Evolutionary conservation across 208 protist species (phyloP), one percentile per base, ranked within the genome.

Genomic region (Endotrypanum monterogeii): DNA sequence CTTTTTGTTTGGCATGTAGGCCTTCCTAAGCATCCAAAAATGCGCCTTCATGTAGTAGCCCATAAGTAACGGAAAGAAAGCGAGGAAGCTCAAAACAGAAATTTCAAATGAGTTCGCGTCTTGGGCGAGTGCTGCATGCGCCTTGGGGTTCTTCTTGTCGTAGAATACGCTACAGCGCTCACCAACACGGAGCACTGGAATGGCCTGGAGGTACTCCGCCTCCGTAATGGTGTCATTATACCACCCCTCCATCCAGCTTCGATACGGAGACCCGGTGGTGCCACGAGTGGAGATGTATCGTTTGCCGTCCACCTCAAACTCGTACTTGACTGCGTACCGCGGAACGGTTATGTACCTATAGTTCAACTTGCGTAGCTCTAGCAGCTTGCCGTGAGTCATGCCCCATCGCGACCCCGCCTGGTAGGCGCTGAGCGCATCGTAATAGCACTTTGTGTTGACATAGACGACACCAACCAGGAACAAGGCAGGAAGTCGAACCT

Each of bases 81-180:
- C 85, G 44, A 94, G 73, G 70, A 93, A 96, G 39, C 76, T 77
- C 25, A 96, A 55, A 54, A 96, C 81, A 6, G 90, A 94, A 52
- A 96, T 95, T 56, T 96, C 88, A 76, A 94, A 94, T 4, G 90
- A 95, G 78, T 96, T 96, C 12, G 92, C 92, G 65, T 95, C 92
- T 57, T 95, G 90, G 0, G 92, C 92, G 6, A 96, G 71, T 23
- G 92, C 92, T 1, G 88, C 91, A 74, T 91, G 89, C 14, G 78
- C 57, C 14, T 72, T 79, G 25, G 90, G 85, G 48, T 95, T 84
- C 67, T 91, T 89, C 83, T 94, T 95, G 62, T 93, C 86, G 76
- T 96, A 96, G 67, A 95, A 94, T 14, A 96, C 90, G 28, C 79
- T 91, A 84, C 92, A 96, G 1, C 80, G 81, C 76, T 94, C 89